These are phyloP conservation scores for Picea sitchensis DNA, from an alignment of 75 land plant genomes.

Conservation along the genomic window DNA sequence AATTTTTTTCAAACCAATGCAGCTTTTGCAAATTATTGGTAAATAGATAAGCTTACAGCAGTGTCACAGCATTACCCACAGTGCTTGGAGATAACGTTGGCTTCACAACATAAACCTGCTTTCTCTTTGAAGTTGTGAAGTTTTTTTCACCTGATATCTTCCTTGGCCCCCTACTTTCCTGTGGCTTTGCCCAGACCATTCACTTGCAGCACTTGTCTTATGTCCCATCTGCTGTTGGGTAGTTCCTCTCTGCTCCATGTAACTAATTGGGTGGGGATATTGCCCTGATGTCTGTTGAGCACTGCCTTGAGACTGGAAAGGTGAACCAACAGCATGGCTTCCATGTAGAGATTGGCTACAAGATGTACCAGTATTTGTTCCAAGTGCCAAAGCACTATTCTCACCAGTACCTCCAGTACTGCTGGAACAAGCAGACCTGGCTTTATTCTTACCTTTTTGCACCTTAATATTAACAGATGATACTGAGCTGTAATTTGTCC, in stretches of 20 bases:
- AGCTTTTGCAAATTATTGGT: not conserved
- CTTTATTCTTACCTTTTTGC: constrained; percentile 27
- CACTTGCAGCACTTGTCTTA: constrained; percentile 39
- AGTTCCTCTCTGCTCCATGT: constrained; percentile 46
- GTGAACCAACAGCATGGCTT: constrained; percentile 19
- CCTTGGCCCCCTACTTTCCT: constrained; percentile 52
- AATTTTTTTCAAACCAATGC: not conserved
- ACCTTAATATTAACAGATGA: constrained; percentile 11
- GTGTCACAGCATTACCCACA: not conserved
- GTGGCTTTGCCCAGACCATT: constrained; percentile 47
- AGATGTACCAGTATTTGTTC: constrained; percentile 15
- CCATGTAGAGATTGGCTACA: constrained; percentile 25
- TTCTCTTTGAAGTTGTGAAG: constrained; percentile 50
- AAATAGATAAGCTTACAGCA: not conserved
- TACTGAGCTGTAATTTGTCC: constrained; percentile 5
- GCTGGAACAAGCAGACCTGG: constrained; percentile 23
- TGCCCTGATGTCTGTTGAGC: constrained; percentile 33
- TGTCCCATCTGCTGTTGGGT: constrained; percentile 29
- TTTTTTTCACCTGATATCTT: constrained; percentile 41
- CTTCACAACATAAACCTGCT: constrained; percentile 84
- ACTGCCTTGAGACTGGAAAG: constrained; percentile 21
- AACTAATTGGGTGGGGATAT: constrained; percentile 33
- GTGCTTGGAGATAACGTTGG: constrained; percentile 19
- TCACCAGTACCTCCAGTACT: constrained; percentile 14
- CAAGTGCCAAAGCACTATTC: constrained; percentile 12